Base-by-base conservation (phyloP, 306 rosid species). In the Glycyrrhiza uralensis region DNA sequence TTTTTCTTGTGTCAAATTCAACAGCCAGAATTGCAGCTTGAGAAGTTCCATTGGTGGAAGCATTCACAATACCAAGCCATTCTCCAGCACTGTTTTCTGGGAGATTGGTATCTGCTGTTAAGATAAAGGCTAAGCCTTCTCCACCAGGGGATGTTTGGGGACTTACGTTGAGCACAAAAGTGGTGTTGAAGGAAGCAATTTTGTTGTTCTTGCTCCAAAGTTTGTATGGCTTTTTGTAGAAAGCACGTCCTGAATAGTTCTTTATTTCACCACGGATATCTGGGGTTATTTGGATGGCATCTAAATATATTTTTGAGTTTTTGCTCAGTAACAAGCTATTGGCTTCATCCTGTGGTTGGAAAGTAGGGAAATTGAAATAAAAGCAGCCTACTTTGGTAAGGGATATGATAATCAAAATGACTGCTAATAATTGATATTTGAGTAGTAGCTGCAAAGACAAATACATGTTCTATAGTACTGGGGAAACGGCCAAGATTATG, bases 1-100 rank as follows among this genome's bases (percentile, higher is more conserved):
- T 92, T 49, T 83, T 73, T 18, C 76, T 75, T 2, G 96, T 89
- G 79, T 92, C 97, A 6, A 92, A 89, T 39, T 92, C 97, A 1
- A 92, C 83, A 0, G 93, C 97, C 6, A 89, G 70, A 19, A 87
- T 80, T 28, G 18, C 23, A 2, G 84, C 79, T 50, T 28, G 30
- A n/a, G 80, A 29, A 18, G 86, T 78, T 65, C 93, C 96, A 46
- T 87, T 89, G 5, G 87, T 75, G 0, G 38, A 28, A 36, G 85
- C 70, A 66, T 83, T 88, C 6, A 77, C 83, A 36, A 84, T 80
- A 19, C 83, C 88, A 11, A 84, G 79, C 88, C 88, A 84, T 36
- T 77, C 2, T 6, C 83, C 85, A 0, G 2, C n/a, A 67, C 81
- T 80, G 36, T 69, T 44, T 14, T 26, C 42, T 5, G 88, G 88